Evolutionary conservation across 306 rosid genomes (phyloP).

Genomic region (Dicorynia guianensis): DNA sequence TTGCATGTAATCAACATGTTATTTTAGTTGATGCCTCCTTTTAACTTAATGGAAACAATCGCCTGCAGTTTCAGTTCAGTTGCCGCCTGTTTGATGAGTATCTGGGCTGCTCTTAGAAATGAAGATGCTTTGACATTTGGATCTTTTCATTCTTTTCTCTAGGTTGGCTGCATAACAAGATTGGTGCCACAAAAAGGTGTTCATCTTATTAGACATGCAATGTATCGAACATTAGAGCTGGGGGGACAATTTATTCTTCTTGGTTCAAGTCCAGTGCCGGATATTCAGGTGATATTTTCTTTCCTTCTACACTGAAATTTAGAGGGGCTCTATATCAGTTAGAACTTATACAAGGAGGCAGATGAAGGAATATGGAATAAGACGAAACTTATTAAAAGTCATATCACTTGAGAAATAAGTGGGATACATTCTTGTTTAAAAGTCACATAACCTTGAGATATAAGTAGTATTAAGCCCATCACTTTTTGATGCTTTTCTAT

Average conservation of each 20-base stretch:
- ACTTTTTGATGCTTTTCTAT: neutral
- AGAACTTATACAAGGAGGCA: constrained; percentile 43
- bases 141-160: constrained; percentile 41
- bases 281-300: constrained; percentile 77
- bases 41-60: too few species aligned
- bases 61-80: too few species aligned
- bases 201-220: constrained; percentile 67
- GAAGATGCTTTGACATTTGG: constrained; percentile 31
- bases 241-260: constrained; percentile 89
- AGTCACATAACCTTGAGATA: too few species aligned
- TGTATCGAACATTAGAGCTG: constrained; percentile 63
- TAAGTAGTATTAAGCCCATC: neutral
- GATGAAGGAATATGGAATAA: constrained; percentile 14
- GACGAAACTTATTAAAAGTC: constrained; percentile 6
- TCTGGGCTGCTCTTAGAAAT: constrained; percentile 25
- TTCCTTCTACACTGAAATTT: constrained; percentile 40
- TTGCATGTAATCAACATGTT: too few species aligned
- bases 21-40: too few species aligned
- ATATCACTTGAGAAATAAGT: constrained; percentile 9
- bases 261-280: constrained; percentile 92
- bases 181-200: constrained; percentile 78
- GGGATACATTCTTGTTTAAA: constrained; percentile 20
- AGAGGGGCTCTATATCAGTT: constrained; percentile 31
- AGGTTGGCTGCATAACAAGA: constrained; percentile 92
- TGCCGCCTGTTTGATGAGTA: too few species aligned